Evolutionary conservation across 2,329 filamentous ascomycete species (phyloP).

Genomic region (Cladosporium colombiae): DNA sequence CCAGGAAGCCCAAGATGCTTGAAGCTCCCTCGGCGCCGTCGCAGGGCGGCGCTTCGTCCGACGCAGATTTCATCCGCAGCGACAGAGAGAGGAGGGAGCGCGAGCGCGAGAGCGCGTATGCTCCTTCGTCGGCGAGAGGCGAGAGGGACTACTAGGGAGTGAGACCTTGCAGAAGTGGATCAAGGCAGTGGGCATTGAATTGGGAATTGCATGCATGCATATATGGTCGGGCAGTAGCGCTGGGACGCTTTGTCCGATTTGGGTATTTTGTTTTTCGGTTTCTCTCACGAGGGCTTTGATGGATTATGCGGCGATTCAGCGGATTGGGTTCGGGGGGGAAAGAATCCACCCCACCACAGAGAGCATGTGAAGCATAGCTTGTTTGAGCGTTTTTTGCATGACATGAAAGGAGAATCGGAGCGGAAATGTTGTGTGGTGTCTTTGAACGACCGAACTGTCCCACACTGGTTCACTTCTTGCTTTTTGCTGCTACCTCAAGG

Average conservation of each 20-base stretch:
- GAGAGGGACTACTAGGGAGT: not conserved
- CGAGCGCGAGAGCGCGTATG: slow-evolving; percentile 29
- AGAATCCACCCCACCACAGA: too few relatives aligned
- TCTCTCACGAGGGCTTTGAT: not conserved
- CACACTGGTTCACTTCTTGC: too few relatives aligned
- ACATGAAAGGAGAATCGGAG: too few relatives aligned
- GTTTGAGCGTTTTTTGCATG: too few relatives aligned
- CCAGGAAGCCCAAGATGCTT: slow-evolving; percentile 36
- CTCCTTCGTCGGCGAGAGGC: not conserved
- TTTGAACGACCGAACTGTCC: too few relatives aligned
- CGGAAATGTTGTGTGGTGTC: too few relatives aligned
- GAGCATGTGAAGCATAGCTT: too few relatives aligned
- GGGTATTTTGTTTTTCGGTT: not conserved
- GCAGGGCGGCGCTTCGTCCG: slow-evolving; percentile 19
- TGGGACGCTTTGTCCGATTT: not conserved
- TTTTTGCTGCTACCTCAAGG: too few relatives aligned
- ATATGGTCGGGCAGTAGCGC: not conserved
- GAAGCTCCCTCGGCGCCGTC: slow-evolving; percentile 31
- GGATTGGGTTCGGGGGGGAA: too few relatives aligned
- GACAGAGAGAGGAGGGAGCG: slow-evolving; percentile 31
- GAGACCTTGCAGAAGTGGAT: too few relatives aligned
- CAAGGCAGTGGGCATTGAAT: too few relatives aligned
- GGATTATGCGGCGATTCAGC: too few relatives aligned
- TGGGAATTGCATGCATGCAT: not conserved
- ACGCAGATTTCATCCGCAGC: slow-evolving; percentile 34